Evolutionary conservation across 1,139 yeast species (phyloP).

Genomic region (Meyerozyma athensensis): DNA sequence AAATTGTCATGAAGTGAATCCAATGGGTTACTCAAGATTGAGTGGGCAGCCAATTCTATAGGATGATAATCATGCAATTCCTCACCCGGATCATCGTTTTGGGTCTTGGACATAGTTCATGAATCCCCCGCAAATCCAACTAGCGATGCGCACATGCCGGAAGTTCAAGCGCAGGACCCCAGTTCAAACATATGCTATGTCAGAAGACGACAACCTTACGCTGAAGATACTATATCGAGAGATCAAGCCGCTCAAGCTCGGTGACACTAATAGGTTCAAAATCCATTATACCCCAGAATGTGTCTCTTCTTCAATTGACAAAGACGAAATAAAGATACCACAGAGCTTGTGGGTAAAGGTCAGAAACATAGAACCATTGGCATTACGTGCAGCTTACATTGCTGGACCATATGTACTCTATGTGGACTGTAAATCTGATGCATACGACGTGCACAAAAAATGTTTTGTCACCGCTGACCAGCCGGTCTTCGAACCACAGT

Average conservation of each 20-base stretch:
- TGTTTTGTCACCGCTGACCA: constrained; percentile 66
- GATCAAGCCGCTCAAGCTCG: constrained; percentile 31
- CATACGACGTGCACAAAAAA: constrained; percentile 51
- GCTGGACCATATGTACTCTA: constrained; percentile 90
- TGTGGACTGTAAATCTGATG: constrained; percentile 69
- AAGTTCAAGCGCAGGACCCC: too few relatives aligned
- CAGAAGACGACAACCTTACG: neutral
- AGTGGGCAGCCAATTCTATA: constrained; percentile 52
- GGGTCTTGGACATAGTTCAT: neutral
- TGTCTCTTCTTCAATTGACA: constrained; percentile 8
- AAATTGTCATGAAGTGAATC: constrained; percentile 49
- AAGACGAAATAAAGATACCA: constrained; percentile 16
- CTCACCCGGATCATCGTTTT: neutral
- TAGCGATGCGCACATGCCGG: too few relatives aligned
- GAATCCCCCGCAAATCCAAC: neutral
- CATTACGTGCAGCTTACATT: constrained; percentile 81
- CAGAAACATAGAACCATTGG: constrained; percentile 66
- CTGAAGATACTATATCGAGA: constrained; percentile 26
- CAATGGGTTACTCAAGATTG: constrained; percentile 48
- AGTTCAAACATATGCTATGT: too few relatives aligned
- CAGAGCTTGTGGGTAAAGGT: constrained; percentile 55
- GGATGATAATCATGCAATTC: constrained; percentile 30
- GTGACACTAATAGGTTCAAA: constrained; percentile 34
- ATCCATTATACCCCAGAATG: constrained; percentile 28
- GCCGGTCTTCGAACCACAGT: constrained; percentile 40